Evolutionary conservation across 371 early-diverging fungal genomes (phyloP).

Genomic region (Mucor racemosus): DNA sequence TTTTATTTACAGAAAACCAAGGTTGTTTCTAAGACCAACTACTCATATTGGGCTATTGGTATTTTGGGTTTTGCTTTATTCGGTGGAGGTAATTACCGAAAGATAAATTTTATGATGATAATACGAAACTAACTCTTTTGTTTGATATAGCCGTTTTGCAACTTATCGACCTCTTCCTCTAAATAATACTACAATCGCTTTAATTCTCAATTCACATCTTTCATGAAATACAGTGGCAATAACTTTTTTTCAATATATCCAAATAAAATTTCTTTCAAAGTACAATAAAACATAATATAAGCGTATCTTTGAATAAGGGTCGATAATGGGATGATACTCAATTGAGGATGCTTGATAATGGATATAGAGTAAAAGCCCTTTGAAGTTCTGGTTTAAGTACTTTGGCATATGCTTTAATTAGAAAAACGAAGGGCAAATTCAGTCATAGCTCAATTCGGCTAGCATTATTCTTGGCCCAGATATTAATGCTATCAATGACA

Average conservation of each 20-base stretch:
- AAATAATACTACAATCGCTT: not conserved
- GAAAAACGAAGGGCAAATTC: too few species aligned
- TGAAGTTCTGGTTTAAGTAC: too few species aligned
- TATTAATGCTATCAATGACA: too few species aligned
- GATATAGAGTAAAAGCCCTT: too few species aligned
- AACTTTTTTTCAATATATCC: not conserved
- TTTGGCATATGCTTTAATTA: too few species aligned
- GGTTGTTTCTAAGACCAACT: constrained; percentile 10
- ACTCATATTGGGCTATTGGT: constrained; percentile 26
- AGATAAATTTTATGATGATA: not conserved
- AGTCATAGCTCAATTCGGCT: too few species aligned
- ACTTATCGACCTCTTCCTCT: constrained; percentile 23
- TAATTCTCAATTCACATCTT: not conserved
- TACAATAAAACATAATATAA: not conserved
- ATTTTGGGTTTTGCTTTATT: constrained; percentile 27
- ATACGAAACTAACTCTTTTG: too few species aligned
- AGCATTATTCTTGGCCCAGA: too few species aligned
- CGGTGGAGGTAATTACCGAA: constrained; percentile 28
- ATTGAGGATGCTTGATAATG: too few species aligned
- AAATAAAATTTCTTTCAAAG: not conserved
- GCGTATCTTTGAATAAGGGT: not conserved
- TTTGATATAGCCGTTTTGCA: constrained; percentile 18
- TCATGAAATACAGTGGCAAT: not conserved
- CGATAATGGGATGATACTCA: not conserved
- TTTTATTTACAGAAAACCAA: constrained; percentile 10